These are phyloP conservation scores for Chalciporus piperatoides DNA, from an alignment of 1,284 basidiomycete genomes.

Conservation along the genomic window DNA sequence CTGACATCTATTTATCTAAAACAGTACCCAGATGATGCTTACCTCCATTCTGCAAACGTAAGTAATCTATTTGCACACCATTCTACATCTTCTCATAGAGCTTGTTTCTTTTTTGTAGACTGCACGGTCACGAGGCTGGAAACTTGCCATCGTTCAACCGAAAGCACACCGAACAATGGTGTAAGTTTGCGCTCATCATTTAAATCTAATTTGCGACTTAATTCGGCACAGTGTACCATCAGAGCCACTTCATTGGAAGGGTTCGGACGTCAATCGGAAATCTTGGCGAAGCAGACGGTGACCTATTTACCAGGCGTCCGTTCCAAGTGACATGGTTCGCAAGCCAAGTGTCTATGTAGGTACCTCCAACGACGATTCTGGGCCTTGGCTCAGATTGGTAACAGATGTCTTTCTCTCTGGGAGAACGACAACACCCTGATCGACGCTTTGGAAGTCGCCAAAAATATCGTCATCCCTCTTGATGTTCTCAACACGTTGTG, in stretches of 20 bases:
- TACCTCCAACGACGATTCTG: conserved; percentile 8
- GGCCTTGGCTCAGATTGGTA: conserved; percentile 8
- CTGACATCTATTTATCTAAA: conserved; percentile 16
- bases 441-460: conserved; percentile 63
- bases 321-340: conserved; percentile 71
- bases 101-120: conserved; percentile 29
- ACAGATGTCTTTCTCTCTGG: conserved; percentile 64
- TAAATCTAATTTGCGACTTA: conserved; percentile 10
- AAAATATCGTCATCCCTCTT: conserved; percentile 57
- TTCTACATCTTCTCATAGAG: background rate
- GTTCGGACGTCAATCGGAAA: conserved; percentile 50
- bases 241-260: conserved; percentile 54
- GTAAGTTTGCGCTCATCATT: conserved; percentile 42
- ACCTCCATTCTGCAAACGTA: conserved; percentile 65
- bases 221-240: conserved; percentile 52
- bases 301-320: conserved; percentile 59
- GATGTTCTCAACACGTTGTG: conserved; percentile 67
- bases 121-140: conserved; percentile 43
- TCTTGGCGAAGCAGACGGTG: conserved; percentile 43
- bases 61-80: conserved; percentile 25
- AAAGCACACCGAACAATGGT: conserved; percentile 70
- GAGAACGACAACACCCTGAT: conserved; percentile 53
- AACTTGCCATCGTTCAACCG: conserved; percentile 47
- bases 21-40: conserved; percentile 64
- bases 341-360: conserved; percentile 59